phyloP scores from a whole-genome alignment of 2,329 filamentous ascomycete species.

The Verticillium albo-atrum region DNA sequence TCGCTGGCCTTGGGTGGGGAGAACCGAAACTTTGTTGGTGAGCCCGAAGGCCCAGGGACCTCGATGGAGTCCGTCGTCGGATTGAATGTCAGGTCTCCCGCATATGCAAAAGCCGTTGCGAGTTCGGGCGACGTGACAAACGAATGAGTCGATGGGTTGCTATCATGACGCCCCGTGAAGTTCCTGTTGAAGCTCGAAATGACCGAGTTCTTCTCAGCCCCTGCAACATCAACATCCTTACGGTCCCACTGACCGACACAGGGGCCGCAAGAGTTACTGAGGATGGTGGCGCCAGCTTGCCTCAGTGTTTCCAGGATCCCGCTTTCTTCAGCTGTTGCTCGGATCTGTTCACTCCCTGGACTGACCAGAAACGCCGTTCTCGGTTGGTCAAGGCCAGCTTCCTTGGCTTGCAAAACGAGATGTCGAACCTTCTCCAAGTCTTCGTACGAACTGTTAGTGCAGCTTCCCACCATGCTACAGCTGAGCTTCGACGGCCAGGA shows the following conservation, averaged over 20 bases:
- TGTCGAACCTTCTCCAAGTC: constrained; percentile 24
- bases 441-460: constrained; percentile 31
- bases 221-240: constrained; percentile 21
- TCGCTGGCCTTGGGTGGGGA: constrained; percentile 18
- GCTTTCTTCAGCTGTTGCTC: constrained; percentile 22
- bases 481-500: constrained; percentile 24
- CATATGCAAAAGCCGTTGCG: constrained; percentile 35
- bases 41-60: not conserved
- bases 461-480: constrained; percentile 25
- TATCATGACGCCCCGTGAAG: constrained; percentile 29
- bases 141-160: constrained; percentile 39
- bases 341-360: constrained; percentile 27
- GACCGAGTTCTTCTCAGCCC: constrained; percentile 23
- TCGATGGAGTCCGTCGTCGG: constrained; percentile 19
- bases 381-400: constrained; percentile 20
- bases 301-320: constrained; percentile 22
- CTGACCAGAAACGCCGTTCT: constrained; percentile 24
- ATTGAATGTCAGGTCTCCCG: constrained; percentile 29
- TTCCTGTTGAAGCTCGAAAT: constrained; percentile 31
- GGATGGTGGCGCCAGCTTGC: constrained; percentile 22
- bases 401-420: constrained; percentile 22
- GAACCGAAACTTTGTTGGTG: constrained; percentile 18
- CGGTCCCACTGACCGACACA: constrained; percentile 30
- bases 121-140: constrained; percentile 44
- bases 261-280: constrained; percentile 27